Conservation (phyloP, 148 eudicot species). For the Drosera capensis region DNA sequence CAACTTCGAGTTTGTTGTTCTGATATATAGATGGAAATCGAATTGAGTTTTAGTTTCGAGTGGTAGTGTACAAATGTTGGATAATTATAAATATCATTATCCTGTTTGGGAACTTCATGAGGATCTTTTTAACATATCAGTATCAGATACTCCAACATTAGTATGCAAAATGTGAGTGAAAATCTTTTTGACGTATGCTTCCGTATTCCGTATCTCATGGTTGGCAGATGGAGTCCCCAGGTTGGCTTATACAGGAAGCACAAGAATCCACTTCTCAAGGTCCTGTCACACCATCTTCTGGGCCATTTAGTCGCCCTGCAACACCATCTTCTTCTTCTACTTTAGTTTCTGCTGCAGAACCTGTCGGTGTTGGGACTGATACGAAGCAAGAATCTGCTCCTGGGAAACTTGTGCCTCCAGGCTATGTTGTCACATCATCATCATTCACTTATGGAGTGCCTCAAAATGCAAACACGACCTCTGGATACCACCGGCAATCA, state of each 20-base stretch:
- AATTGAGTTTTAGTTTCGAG: too few species aligned
- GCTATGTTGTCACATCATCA: conserved; percentile 8
- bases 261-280: conserved; percentile 11
- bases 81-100: too few species aligned
- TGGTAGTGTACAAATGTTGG: too few species aligned
- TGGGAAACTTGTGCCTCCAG: conserved; percentile 6
- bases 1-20: too few species aligned
- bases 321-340: conserved; percentile 7
- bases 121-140: too few species aligned
- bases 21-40: too few species aligned
- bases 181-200: too few species aligned
- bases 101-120: too few species aligned
- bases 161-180: too few species aligned
- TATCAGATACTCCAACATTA: too few species aligned
- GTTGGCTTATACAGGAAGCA: conserved; percentile 4
- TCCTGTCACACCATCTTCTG: conserved; percentile 4
- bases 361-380: conserved; percentile 1
- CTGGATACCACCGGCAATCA: conserved; percentile 15
- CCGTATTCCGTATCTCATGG: neutral
- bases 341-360: conserved; percentile 2
- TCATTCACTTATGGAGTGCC: conserved; percentile 18
- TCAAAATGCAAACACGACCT: conserved; percentile 10
- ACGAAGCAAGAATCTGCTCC: conserved; percentile 5
- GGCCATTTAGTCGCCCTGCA: neutral
- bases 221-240: neutral